These are phyloP conservation scores for Collybia sp. DNA, from an alignment of 768 basidiomycete genomes.

Conservation along the genomic window DNA sequence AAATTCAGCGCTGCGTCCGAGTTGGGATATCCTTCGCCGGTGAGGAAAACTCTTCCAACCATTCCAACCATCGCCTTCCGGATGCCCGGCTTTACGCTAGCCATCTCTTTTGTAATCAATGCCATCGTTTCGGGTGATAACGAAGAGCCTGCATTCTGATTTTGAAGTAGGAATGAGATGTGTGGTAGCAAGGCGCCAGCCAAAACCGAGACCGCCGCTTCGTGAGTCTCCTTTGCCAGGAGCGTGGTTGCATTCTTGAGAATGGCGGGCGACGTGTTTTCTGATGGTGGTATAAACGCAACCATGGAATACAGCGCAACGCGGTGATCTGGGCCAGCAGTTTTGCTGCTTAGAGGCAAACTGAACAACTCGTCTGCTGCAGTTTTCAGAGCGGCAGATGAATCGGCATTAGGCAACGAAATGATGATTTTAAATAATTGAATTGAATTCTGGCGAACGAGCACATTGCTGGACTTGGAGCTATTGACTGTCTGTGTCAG, in stretches of 20 bases:
- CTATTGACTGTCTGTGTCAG: constrained; percentile 58
- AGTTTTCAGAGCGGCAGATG: constrained; percentile 32
- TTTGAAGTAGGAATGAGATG: constrained; percentile 46
- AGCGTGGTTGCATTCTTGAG: constrained; percentile 40
- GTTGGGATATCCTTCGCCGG: constrained; percentile 31
- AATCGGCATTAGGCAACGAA: constrained; percentile 23
- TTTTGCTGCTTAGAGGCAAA: constrained; percentile 83
- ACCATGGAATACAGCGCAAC: constrained; percentile 79
- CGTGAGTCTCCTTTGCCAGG: constrained; percentile 74
- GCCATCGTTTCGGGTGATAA: constrained; percentile 40
- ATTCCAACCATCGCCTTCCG: constrained; percentile 60
- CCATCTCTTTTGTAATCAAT: constrained; percentile 69
- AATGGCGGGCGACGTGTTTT: constrained; percentile 31
- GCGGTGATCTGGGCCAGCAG: constrained; percentile 83
- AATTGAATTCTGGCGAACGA: constrained; percentile 52
- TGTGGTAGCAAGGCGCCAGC: constrained; percentile 54
- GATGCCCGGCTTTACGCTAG: constrained; percentile 51
- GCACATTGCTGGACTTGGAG: constrained; percentile 68
- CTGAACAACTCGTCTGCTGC: constrained; percentile 62
- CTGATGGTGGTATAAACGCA: constrained; percentile 41
- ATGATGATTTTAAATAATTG: constrained; percentile 52
- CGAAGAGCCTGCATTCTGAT: constrained; percentile 19
- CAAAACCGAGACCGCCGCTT: constrained; percentile 53
- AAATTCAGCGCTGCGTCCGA: constrained; percentile 45
- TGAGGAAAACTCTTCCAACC: constrained; percentile 56